phyloP scores from a whole-genome alignment of 208 protist species.

The Leishmania arabica region DNA sequence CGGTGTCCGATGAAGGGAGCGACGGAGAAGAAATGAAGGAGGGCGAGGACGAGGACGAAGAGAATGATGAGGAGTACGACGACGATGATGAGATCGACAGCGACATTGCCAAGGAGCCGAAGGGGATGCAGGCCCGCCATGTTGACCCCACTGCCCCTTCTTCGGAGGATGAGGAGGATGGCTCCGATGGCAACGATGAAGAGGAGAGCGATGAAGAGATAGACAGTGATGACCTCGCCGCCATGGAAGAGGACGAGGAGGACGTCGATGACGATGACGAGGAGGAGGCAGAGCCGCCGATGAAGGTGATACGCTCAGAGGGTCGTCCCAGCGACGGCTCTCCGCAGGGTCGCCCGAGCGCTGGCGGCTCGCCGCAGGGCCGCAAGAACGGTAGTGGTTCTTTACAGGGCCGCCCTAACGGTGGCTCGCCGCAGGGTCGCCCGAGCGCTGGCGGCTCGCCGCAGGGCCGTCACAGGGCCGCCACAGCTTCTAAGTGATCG shows the following conservation, averaged over 20 bases:
- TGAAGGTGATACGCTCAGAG: constrained; percentile 36
- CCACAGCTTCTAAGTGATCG: constrained; percentile 16
- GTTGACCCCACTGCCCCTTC: constrained; percentile 30
- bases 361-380: constrained; percentile 21
- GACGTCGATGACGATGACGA: constrained; percentile 29
- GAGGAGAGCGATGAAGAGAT: constrained; percentile 35
- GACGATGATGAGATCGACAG: constrained; percentile 40
- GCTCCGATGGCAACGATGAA: constrained; percentile 29
- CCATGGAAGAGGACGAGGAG: constrained; percentile 28
- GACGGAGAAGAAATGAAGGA: constrained; percentile 31
- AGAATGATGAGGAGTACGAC: constrained; percentile 41
- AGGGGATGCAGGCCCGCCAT: constrained; percentile 7
- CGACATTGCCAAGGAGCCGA: constrained; percentile 23
- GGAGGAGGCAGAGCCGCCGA: constrained; percentile 29
- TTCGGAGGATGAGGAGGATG: constrained; percentile 48
- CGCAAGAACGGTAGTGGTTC: constrained; percentile 25
- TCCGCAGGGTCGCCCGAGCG: constrained; percentile 24
- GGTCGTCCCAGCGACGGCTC: constrained; percentile 18
- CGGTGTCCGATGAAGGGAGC: constrained; percentile 25
- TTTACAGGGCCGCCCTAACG: constrained; percentile 14
- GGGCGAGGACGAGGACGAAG: constrained; percentile 50
- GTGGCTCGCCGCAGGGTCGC: constrained; percentile 6
- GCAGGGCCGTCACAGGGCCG: constrained; percentile 24
- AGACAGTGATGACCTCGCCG: constrained; percentile 31
- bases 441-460: not conserved